phyloP scores from a whole-genome alignment of 106 monocot species.

The Apostasia ramifera region DNA sequence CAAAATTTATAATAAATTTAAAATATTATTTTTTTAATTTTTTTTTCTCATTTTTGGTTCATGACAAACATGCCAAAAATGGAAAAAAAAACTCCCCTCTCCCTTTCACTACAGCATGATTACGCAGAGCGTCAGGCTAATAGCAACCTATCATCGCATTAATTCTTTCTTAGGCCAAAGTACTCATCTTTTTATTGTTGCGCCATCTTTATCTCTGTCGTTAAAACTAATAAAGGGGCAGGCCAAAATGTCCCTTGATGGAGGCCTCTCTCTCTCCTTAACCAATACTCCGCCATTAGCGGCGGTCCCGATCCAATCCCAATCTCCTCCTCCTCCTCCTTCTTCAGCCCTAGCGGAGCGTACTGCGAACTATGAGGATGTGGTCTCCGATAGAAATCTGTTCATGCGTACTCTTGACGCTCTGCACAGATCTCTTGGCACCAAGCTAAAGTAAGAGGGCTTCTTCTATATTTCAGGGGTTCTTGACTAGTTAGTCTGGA shows the following conservation, averaged over 20 bases:
- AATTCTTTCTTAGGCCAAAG: no score
- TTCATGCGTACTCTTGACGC: slow-evolving; percentile 16
- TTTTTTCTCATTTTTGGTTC: no score
- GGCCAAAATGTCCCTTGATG: slow-evolving; percentile 2
- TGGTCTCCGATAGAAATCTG: slow-evolving; percentile 1
- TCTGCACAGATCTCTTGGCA: slow-evolving; percentile 17
- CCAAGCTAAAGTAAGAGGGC: slow-evolving; percentile 18
- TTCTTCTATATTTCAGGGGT: background rate
- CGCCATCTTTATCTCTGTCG: background rate
- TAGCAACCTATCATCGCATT: no score
- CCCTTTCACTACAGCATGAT: no score
- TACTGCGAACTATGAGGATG: slow-evolving; percentile 13
- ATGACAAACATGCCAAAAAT: no score
- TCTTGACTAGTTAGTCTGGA: no score
- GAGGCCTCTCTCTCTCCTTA: background rate
- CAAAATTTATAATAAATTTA: no score
- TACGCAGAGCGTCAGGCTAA: no score
- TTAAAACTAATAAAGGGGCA: background rate
- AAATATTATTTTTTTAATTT: no score
- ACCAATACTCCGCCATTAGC: slow-evolving; percentile 8
- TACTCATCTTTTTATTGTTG: no score
- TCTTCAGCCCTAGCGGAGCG: background rate
- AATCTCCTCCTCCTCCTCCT: background rate
- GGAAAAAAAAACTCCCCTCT: no score
- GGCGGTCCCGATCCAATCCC: slow-evolving; percentile 9